These are phyloP conservation scores for Dentipellis fragilis DNA, from an alignment of 768 basidiomycete genomes.

Conservation along the genomic window DNA sequence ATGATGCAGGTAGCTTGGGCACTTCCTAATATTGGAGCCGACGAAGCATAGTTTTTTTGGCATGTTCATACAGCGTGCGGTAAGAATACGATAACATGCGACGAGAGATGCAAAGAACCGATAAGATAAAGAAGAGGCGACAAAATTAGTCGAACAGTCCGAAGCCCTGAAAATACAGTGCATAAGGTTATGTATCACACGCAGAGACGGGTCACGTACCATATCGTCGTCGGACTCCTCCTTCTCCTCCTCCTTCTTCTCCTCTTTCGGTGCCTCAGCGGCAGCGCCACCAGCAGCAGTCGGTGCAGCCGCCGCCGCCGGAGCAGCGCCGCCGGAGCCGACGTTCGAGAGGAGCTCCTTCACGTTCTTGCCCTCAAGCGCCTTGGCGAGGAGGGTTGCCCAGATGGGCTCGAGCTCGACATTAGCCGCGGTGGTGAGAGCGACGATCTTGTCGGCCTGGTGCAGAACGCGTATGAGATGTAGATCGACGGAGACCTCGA, in stretches of 20 bases:
- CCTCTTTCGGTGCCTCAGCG: slow-evolving; percentile 65
- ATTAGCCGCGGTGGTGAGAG: slow-evolving; percentile 75
- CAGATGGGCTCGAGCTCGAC: slow-evolving; percentile 94
- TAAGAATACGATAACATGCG: not conserved
- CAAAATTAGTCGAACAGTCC: slow-evolving; percentile 82
- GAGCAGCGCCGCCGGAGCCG: slow-evolving; percentile 83
- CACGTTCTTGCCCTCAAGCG: slow-evolving; percentile 95
- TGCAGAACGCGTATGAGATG: not conserved
- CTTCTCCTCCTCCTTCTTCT: slow-evolving; percentile 80
- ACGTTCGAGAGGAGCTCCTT: slow-evolving; percentile 94
- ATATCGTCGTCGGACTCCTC: slow-evolving; percentile 89
- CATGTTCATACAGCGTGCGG: not conserved
- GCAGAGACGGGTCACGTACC: slow-evolving; percentile 34
- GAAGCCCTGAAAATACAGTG: slow-evolving; percentile 59
- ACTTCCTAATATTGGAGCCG: not conserved
- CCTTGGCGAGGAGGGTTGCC: slow-evolving; percentile 94
- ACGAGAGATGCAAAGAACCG: slow-evolving; percentile 1
- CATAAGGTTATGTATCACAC: not conserved
- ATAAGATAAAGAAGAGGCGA: slow-evolving; percentile 3
- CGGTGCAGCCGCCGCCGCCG: slow-evolving; percentile 49
- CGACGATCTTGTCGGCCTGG: slow-evolving; percentile 85
- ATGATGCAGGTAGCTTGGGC: not conserved
- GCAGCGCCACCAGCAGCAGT: slow-evolving; percentile 50
- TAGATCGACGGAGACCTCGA: not conserved
- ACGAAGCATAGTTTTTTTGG: not conserved